Conservation (phyloP, 176 grass and related monocot genomes). For the Chrysopogon serrulatus region DNA sequence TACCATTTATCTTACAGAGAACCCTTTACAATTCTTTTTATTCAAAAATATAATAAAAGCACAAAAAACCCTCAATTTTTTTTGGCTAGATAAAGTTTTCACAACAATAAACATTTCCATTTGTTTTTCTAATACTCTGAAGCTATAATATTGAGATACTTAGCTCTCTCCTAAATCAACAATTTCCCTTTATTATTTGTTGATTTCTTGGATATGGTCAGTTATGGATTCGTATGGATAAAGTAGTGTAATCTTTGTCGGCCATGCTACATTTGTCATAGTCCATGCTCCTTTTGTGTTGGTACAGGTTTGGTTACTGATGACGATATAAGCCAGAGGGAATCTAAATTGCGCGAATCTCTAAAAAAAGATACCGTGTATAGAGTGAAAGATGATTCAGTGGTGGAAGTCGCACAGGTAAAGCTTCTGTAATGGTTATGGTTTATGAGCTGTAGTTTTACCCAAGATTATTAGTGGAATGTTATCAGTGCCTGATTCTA, state of each 20-base stretch:
- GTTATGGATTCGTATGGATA: background rate
- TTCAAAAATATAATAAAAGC: background rate
- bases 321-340: constrained; percentile 61
- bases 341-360: constrained; percentile 59
- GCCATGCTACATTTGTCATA: background rate
- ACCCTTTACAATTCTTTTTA: background rate
- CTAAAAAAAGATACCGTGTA: constrained; percentile 59
- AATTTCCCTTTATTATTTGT: background rate
- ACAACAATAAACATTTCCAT: background rate
- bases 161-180: background rate
- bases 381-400: constrained; percentile 51
- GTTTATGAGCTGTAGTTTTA: background rate
- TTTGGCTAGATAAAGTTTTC: background rate
- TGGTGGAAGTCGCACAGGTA: constrained; percentile 91
- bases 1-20: background rate
- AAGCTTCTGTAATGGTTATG: background rate
- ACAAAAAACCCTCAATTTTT: background rate
- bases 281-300: background rate
- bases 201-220: background rate
- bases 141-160: background rate
- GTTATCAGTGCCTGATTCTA: constrained; percentile 17
- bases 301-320: constrained; percentile 78
- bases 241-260: background rate
- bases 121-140: background rate
- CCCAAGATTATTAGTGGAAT: background rate